These are phyloP conservation scores for Populus nigra DNA, from an alignment of 345 rosid species.

Conservation along the genomic window DNA sequence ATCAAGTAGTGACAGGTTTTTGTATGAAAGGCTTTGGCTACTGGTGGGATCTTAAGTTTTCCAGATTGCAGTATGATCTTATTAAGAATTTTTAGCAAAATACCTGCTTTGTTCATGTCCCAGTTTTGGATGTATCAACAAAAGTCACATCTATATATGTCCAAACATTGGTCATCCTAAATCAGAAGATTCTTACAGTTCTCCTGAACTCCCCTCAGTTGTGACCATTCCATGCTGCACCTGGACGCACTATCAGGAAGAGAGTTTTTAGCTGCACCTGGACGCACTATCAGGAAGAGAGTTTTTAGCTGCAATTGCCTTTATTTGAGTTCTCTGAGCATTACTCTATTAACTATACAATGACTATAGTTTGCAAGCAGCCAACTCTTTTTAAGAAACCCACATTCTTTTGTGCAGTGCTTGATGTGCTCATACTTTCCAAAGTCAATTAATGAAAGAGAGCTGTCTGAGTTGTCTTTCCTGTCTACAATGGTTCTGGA, in stretches of 20 bases:
- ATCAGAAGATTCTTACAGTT: neutral
- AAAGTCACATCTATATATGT: neutral
- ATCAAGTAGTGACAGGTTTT: neutral
- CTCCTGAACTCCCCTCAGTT: neutral
- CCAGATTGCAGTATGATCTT: too few relatives aligned
- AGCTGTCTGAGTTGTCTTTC: neutral
- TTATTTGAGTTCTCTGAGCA: neutral
- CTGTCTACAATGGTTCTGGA: neutral
- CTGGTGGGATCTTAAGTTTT: too few relatives aligned
- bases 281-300: neutral
- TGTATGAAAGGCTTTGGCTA: too few relatives aligned
- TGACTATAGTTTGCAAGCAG: neutral
- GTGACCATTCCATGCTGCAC: neutral
- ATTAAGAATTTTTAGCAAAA: neutral
- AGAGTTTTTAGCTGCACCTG: too few relatives aligned
- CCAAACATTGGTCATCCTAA: neutral
- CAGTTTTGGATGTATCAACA: neutral
- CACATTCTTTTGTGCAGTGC: neutral
- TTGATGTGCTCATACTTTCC: neutral
- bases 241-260: neutral
- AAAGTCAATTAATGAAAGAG: neutral
- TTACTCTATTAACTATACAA: neutral
- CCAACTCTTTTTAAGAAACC: neutral
- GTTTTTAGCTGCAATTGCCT: neutral
- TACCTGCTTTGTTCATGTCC: neutral